Conservation (phyloP, 2,329 filamentous ascomycete species). For the Phialophora verrucosa region DNA sequence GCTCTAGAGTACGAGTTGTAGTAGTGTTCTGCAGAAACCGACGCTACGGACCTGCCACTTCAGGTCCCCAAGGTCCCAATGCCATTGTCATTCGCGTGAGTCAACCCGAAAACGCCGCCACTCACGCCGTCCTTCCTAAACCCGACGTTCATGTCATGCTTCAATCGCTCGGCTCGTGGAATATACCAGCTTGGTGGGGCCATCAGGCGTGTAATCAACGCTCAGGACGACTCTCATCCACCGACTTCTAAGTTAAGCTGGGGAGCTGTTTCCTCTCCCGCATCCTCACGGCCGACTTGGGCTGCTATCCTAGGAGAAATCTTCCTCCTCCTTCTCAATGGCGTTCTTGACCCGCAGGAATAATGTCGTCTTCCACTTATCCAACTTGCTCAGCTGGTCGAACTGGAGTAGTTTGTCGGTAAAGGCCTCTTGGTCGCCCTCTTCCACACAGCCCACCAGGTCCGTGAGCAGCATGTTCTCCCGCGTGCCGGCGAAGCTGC, state of each 20-base stretch:
- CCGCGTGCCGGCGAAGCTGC: constrained; percentile 74
- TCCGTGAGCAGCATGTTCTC: constrained; percentile 83
- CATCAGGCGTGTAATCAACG: neutral
- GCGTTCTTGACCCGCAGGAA: constrained; percentile 80
- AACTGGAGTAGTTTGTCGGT: constrained; percentile 86
- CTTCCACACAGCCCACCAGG: constrained; percentile 74
- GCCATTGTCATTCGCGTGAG: no score
- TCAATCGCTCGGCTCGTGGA: no score
- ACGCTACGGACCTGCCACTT: neutral
- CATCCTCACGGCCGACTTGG: neutral
- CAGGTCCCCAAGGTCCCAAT: no score
- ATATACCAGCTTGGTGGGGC: neutral
- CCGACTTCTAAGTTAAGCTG: neutral
- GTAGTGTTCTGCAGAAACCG: neutral
- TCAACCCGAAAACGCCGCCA: no score
- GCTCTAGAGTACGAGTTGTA: neutral
- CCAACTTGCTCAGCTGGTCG: constrained; percentile 89
- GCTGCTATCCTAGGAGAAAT: constrained; percentile 62
- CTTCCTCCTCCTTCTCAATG: constrained; percentile 74
- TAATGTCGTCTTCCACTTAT: constrained; percentile 95
- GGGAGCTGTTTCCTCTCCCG: neutral
- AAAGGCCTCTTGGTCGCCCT: constrained; percentile 80
- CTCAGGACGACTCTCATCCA: neutral
- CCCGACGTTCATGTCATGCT: no score
- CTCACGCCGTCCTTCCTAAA: no score